These are phyloP conservation scores for Globisporangium takayamanum DNA, from an alignment of 352 stramenopile species.

Conservation along the genomic window DNA sequence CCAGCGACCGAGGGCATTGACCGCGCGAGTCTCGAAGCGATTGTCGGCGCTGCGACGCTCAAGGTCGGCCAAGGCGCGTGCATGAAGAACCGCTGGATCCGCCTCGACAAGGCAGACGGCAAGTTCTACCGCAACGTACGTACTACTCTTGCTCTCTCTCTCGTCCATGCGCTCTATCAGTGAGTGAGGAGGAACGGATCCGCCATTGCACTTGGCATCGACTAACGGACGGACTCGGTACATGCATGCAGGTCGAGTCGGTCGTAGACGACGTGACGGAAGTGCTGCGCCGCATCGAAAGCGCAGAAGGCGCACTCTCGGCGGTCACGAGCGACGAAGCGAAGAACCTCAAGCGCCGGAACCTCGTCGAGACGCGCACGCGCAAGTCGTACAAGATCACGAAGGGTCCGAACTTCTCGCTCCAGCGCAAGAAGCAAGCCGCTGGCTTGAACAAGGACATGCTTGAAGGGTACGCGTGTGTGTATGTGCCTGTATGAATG, in stretches of 20 bases:
- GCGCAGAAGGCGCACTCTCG: slow-evolving; percentile 46
- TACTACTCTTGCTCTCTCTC: slow-evolving; percentile 7
- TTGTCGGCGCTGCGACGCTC: slow-evolving; percentile 78
- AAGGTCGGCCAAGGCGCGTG: slow-evolving; percentile 96
- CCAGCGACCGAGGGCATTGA: slow-evolving; percentile 57
- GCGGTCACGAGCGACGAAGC: slow-evolving; percentile 65
- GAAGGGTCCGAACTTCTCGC: slow-evolving; percentile 90
- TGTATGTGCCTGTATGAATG: not conserved
- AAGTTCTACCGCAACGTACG: slow-evolving; percentile 82
- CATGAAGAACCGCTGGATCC: slow-evolving; percentile 98
- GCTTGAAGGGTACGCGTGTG: slow-evolving; percentile 83
- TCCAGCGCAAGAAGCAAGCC: slow-evolving; percentile 93
- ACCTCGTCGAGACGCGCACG: slow-evolving; percentile 71
- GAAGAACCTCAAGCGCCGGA: slow-evolving; percentile 78
- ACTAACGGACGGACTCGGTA: no score
- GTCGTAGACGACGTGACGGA: slow-evolving; percentile 65
- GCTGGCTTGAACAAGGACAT: slow-evolving; percentile 98
- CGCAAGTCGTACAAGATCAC: slow-evolving; percentile 94
- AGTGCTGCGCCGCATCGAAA: slow-evolving; percentile 85
- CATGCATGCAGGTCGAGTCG: slow-evolving; percentile 29
- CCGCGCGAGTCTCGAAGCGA: slow-evolving; percentile 73
- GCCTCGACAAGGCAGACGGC: slow-evolving; percentile 87
- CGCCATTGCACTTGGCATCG: no score
- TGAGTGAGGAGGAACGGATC: not conserved
- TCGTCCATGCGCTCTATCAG: slow-evolving; percentile 1